Base-by-base conservation (phyloP, 2,329 filamentous ascomycete species). In the Fusarium sp. region DNA sequence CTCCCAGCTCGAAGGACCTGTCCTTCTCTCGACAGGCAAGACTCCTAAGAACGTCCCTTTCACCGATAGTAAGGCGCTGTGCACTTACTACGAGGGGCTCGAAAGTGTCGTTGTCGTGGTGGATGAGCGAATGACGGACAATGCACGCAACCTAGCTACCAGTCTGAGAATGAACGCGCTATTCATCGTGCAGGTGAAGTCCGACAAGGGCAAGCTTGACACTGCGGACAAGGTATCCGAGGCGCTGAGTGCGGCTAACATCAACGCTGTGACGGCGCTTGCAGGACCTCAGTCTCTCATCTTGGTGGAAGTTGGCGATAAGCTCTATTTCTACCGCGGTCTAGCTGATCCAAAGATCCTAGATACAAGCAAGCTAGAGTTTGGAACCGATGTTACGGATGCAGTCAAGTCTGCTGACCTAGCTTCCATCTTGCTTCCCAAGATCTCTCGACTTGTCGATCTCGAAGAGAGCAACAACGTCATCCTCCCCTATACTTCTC, bases 211-310 rank as follows among this genome's bases (percentile, higher is more conserved):
- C 25, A 27, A 45, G 10, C 61, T 41, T 0, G 18, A 29, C 2
- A 66, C 47, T 0, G 12, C 32, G 2, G 48, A 34, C 0, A 4
- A 49, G 6, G 4, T 66, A 0, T 30, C 20, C 0, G 12, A 20
- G 4, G 30, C n/a, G 4, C 24, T 66, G 42, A 66, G 30, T 5
- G 37, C 55, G 4, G 47, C 30, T 0, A 66, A 66, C 0, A 55
- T 66, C 18, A 66, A 66, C 1, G 55, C 63, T 18, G 55, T 66
- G 0, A 66, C 63, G 0, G 61, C 63, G 1, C 44, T 66, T 8
- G 63, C 61, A 1, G 63, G 63, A 5, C 61, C 63, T n/a, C 63
- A 66, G 25, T 66, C 61, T 25, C 18, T 66, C 13, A 40, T 66
- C 0, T 14, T 66, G 13, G 54, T 10, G 0, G 44, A 7, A 0